Base-by-base conservation (phyloP, 768 basidiomycete species). In the Psilocybe cubensis region DNA sequence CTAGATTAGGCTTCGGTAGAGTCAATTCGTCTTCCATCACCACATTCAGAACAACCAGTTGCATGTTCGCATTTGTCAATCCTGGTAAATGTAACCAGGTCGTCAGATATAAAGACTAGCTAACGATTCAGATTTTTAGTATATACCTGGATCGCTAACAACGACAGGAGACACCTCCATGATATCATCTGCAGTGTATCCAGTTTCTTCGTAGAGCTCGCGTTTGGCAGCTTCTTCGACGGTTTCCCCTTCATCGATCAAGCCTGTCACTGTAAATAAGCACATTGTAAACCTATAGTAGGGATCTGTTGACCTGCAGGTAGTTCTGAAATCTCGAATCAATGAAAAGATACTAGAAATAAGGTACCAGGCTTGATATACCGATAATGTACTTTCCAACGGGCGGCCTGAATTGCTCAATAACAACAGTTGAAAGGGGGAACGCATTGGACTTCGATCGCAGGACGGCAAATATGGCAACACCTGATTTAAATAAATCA, bases 21-120 rank as follows among this genome's bases (percentile, higher is more conserved):
- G 88, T 83, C 60, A 96, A 74, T 64, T 82, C 71, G 58, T 84
- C 85, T n/a, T 82, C 76, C 53, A 98, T 76, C 29, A 77, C 70
- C 42, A 94, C 89, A 57, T 82, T 79, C 25, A 96, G 76, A 17
- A 88, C 79, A 45, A 93, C 86, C 20, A 97, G 82, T 65, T 92
- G 88, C 92, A 96, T 96, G 68, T 91, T 96, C 11, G 96, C 91
- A 42, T 87, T 94, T 18, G 92, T 90, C 94, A 98, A 95, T 9
- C 96, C 94, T 92, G 51, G 5, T 47, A 47, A 25, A 18, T 47
- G 25, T 3, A 23, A n/a, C n/a, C n/a, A n/a, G n/a, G n/a, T 24
- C 14, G 4, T 40, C 42, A 14, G 29, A 49, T 21, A 17, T 52
- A 20, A 5, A 41, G 18, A 4, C 18, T 7, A 23, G 14, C 31